Base-by-base conservation (phyloP, 192 early-diverging fungal species). In the Anaeromyces robustus region DNA sequence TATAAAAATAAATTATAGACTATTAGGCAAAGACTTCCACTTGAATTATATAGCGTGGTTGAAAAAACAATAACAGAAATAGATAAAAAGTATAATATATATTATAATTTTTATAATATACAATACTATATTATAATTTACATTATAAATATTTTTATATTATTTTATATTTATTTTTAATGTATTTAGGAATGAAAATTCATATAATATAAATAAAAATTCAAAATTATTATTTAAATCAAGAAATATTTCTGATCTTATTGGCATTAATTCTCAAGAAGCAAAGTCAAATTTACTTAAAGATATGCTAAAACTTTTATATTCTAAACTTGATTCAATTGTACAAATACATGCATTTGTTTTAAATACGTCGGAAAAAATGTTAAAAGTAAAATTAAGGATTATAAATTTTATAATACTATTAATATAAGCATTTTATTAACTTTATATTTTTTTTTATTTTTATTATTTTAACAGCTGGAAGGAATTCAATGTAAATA, bases 61-160 rank as follows among this genome's bases (percentile, higher is more conserved):
- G 89, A 89, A 78, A 32, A 87, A 19, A 86, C 86, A 0, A 84
- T 90, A 22, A 85, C 86, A 78, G 89, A 90, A 82, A 80, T 79
- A 0, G 88, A 89, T 78, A 84, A 86, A 30, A 30, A 80, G 88
- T 88, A 78, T 0, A 77, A 77, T n/a, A 22, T n/a, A 11, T n/a
- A n/a, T 68, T 26, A n/a, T n/a, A 68, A n/a, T 39, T 14, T 14
- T 39, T 14, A 39, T 39, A 39, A 12, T 12, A 39, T n/a, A n/a
- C n/a, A n/a, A n/a, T 34, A 34, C 12, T 34, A 34, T 34, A 12
- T 34, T 34, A 34, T 7, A 7, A 34, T 34, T 34, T 34, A 34
- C 12, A 34, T 34, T 34, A 34, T 34, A 34, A 7, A 34, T 7
- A 34, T 34, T 34, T 34, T 34, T 7, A 34, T 7, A 34, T 34